Base-by-base conservation (phyloP, 176 grass and related monocot genomes). In the Alopecurus myosuroides region DNA sequence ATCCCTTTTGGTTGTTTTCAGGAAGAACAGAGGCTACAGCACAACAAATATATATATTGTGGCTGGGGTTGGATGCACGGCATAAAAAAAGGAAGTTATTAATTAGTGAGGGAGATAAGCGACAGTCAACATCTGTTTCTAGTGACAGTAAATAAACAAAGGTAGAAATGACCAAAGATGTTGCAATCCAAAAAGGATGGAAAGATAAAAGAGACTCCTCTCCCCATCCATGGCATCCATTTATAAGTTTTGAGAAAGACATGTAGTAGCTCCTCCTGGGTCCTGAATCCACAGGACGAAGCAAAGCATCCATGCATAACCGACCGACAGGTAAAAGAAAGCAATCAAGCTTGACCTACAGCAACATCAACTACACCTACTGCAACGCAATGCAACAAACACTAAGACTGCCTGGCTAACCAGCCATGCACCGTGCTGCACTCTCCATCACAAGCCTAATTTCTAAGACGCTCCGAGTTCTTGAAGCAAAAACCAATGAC, bases 401-500 rank as follows among this genome's bases (percentile, higher is more conserved):
- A 76, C 39, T 80, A 67, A 77, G 68, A 58, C 79, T 70, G 72
- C 82, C 70, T 56, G 57, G 55, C 78, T 79, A 57, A 77, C 68
- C 51, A 82, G 44, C 71, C 23, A 82, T 77, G 78, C 55, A 49
- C 30, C 17, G 19, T 33, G 81, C 69, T 88, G 77, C 89, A 85
- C 30, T 25, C 18, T 22, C 53, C 75, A 81, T 85, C 76, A 81
- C 85, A 85, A 33, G 70, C 25, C 81, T 87, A 85, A 81, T 81
- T n/a, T 77, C 85, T 77, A 90, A 74, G 37, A 69, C 42, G 49
- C 69, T 81, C 81, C 40, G 76, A 81, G 81, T 46, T 90, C 76
- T 85, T 72, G 36, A 76, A 97, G 74, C 81, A 94, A 97, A 97
- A 97, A 83, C 86, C 81, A 87, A 89, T 84, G 87, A 86, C 81